Conservation (phyloP, 2,329 filamentous ascomycete species). For the Exophiala xenobiotica region DNA sequence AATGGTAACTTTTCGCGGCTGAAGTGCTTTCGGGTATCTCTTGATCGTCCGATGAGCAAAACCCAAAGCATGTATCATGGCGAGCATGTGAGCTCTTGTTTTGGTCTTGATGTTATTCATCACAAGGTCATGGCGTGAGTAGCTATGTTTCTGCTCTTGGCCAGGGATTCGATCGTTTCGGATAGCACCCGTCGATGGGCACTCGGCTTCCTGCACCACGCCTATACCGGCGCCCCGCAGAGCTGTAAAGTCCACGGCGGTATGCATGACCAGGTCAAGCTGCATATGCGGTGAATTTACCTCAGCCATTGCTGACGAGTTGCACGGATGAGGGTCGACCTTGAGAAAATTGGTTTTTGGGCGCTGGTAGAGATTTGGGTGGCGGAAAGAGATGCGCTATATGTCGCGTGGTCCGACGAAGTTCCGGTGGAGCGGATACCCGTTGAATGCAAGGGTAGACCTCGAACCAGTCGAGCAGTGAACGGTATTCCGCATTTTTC, state of each 20-base stretch:
- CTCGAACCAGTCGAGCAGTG: too few species aligned
- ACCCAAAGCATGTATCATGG: slow-evolving; percentile 4
- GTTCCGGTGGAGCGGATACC: too few species aligned
- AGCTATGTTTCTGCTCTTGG: slow-evolving; percentile 8
- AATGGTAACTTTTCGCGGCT: too few species aligned
- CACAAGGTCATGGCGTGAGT: slow-evolving; percentile 5
- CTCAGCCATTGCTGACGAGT: slow-evolving; percentile 2
- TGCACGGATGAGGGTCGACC: background rate
- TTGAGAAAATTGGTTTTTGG: too few species aligned
- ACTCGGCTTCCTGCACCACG: slow-evolving; percentile 4
- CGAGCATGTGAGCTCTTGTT: slow-evolving; percentile 8
- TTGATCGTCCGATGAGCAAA: slow-evolving; percentile 7
- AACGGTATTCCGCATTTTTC: too few species aligned
- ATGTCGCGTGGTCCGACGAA: too few species aligned
- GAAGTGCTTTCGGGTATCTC: slow-evolving; percentile 2
- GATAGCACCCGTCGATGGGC: slow-evolving; percentile 4
- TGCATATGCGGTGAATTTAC: background rate
- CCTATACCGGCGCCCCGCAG: slow-evolving; percentile 5
- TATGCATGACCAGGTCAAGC: slow-evolving; percentile 6
- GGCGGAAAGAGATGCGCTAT: too few species aligned
- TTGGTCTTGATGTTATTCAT: slow-evolving; percentile 9
- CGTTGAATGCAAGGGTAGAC: too few species aligned
- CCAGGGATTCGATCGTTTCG: slow-evolving; percentile 8
- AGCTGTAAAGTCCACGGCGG: slow-evolving; percentile 5
- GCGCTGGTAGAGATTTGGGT: too few species aligned